Evolutionary conservation across 192 early-diverging fungal species (phyloP).

Genomic region (Entomortierella chlamydospora): DNA sequence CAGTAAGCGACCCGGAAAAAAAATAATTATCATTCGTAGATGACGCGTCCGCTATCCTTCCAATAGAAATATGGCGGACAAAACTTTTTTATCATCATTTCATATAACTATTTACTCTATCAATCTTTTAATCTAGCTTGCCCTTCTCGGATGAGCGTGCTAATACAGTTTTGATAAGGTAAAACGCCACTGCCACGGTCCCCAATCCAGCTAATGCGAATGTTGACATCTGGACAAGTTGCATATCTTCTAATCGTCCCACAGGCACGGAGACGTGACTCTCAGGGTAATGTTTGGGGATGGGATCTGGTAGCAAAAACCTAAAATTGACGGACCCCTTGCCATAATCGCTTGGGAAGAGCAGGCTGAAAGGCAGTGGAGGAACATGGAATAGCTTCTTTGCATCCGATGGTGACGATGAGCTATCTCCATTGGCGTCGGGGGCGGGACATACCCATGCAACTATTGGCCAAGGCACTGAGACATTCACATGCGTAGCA

Average conservation of each 20-base stretch:
- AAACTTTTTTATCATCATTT: background rate
- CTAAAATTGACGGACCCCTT: constrained; percentile 25
- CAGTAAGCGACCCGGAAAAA: too few species aligned
- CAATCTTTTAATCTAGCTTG: constrained; percentile 25
- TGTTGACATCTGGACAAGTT: constrained; percentile 22
- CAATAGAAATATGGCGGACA: background rate
- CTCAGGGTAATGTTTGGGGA: constrained; percentile 32
- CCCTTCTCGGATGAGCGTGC: constrained; percentile 20
- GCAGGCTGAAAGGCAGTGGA: constrained; percentile 15
- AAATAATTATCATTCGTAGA: too few species aligned
- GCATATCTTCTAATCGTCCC: constrained; percentile 39
- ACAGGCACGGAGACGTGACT: constrained; percentile 42
- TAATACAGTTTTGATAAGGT: constrained; percentile 12
- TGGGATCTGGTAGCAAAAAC: constrained; percentile 34
- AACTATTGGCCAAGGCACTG: constrained; percentile 44
- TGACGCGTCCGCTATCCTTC: too few species aligned
- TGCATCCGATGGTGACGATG: background rate
- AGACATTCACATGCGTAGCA: constrained; percentile 26
- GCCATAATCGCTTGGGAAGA: background rate
- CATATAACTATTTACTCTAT: background rate
- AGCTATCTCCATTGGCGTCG: background rate
- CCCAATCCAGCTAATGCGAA: constrained; percentile 36
- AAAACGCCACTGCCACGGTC: constrained; percentile 21
- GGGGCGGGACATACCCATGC: constrained; percentile 31
- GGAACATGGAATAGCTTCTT: constrained; percentile 44